Evolutionary conservation across 1,139 yeast genomes (phyloP).

Genomic region (Wickerhamomyces sp.): DNA sequence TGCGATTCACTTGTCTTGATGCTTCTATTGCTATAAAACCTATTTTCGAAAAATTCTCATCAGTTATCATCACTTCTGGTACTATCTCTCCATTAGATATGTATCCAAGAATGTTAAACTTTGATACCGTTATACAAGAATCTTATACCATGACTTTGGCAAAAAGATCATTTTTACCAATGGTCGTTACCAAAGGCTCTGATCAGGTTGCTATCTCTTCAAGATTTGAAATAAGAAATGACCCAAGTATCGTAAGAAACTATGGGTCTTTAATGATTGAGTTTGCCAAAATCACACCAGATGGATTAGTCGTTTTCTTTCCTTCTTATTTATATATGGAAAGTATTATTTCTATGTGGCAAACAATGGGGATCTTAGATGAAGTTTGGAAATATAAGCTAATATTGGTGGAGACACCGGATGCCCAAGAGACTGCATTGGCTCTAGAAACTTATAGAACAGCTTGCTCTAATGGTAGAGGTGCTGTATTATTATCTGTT

Average conservation of each 20-base stretch:
- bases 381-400: conserved; percentile 98
- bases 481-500: conserved; percentile 91
- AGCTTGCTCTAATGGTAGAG: conserved; percentile 96
- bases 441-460: conserved; percentile 94
- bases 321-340: conserved; percentile 98
- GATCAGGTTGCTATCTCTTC: conserved; percentile 97
- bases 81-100: conserved; percentile 97
- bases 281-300: conserved; percentile 93
- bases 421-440: conserved; percentile 94
- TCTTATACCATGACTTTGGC: conserved; percentile 96
- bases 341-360: conserved; percentile 97
- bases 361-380: conserved; percentile 93
- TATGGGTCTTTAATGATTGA: conserved; percentile 91
- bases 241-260: conserved; percentile 95
- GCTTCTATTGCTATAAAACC: conserved; percentile 98
- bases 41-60: conserved; percentile 88
- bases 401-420: conserved; percentile 97
- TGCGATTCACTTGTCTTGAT: conserved; percentile 91
- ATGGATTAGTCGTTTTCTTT: conserved; percentile 95
- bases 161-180: conserved; percentile 86
- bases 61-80: conserved; percentile 94
- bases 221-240: conserved; percentile 93
- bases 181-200: conserved; percentile 95
- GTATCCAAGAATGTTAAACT: conserved; percentile 97
- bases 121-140: conserved; percentile 90